Evolutionary conservation across 78 protist species (phyloP).

Genomic region (Dictyostelium capitatum): DNA sequence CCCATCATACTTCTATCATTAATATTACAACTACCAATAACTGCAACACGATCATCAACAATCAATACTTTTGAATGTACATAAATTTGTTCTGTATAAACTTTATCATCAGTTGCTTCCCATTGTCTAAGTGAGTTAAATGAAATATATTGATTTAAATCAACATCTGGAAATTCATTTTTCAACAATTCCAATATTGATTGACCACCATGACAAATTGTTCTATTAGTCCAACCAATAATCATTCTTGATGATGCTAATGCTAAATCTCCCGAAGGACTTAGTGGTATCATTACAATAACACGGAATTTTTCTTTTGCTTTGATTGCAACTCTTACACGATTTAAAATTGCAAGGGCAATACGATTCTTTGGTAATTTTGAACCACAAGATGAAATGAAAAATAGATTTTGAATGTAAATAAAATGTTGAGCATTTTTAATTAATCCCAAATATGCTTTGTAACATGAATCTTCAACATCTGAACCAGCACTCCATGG

Average conservation of each 20-base stretch:
- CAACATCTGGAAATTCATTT: constrained; percentile 29
- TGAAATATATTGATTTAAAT: constrained; percentile 4
- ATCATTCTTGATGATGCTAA: constrained; percentile 30
- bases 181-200: constrained; percentile 45
- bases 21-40: constrained; percentile 89
- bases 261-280: constrained; percentile 54
- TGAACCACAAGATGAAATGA: constrained; percentile 76
- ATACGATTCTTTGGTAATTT: constrained; percentile 66
- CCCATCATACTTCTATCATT: constrained; percentile 89
- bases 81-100: constrained; percentile 83
- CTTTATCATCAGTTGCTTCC: not conserved
- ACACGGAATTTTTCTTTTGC: constrained; percentile 48
- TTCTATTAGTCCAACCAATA: constrained; percentile 64
- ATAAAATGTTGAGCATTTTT: constrained; percentile 72
- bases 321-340: constrained; percentile 44
- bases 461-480: constrained; percentile 67
- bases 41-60: constrained; percentile 83
- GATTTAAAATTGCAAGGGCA: constrained; percentile 36
- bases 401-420: constrained; percentile 86
- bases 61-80: constrained; percentile 88
- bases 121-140: constrained; percentile 38
- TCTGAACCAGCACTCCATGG: constrained; percentile 65
- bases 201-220: constrained; percentile 56
- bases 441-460: constrained; percentile 72
- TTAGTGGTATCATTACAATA: constrained; percentile 45